Conservation (phyloP, 73 alveolate genomes). For the Blepharisma stoltei region DNA sequence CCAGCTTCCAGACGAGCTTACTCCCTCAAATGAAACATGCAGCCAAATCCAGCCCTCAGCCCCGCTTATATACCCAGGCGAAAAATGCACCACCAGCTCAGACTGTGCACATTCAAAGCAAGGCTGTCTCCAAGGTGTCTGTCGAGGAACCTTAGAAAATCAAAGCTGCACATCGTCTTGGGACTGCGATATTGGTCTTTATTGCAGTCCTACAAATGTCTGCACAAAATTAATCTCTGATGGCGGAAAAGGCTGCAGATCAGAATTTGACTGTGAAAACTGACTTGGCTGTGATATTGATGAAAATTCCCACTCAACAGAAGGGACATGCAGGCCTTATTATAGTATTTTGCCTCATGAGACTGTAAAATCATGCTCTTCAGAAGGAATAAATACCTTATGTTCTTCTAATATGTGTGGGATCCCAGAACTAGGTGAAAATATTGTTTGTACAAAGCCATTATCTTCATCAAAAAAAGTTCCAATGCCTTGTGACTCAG, state of each 20-base stretch:
- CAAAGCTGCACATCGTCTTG: neutral
- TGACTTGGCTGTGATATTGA: neutral
- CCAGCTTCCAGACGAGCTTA: no score
- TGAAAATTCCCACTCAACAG: no score
- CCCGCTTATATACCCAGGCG: neutral
- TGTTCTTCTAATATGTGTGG: no score
- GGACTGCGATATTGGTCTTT: neutral
- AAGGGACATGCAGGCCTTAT: no score
- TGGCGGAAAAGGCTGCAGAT: neutral
- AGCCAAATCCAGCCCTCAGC: neutral
- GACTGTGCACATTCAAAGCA: neutral
- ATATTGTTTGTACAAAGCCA: no score
- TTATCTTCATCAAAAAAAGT: no score
- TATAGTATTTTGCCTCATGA: no score
- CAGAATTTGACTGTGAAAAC: neutral
- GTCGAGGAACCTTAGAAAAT: neutral
- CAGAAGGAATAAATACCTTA: no score
- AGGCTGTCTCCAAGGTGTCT: neutral
- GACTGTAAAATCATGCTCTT: no score
- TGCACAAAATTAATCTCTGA: neutral
- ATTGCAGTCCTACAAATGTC: neutral
- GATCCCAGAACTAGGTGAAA: no score
- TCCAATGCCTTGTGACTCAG: no score
- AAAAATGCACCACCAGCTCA: constrained; percentile 3
- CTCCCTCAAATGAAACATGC: no score